Conservation (phyloP, 371 early-diverging fungal genomes). For the Enterospora canceri region DNA sequence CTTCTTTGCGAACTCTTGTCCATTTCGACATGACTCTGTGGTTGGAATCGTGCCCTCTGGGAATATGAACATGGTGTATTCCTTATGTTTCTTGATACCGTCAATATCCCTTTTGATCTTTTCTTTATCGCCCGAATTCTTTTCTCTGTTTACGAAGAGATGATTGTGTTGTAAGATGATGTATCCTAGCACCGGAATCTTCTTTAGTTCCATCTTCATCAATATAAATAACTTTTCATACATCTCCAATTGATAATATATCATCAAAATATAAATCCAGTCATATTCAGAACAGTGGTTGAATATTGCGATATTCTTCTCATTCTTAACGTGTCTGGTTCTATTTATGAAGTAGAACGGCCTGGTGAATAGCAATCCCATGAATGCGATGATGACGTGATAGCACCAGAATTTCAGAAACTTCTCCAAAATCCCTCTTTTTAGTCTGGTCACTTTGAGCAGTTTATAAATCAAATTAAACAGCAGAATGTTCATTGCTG, state of each 20-base stretch:
- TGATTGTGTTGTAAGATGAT: slow-evolving; percentile 46
- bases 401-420: slow-evolving; percentile 9
- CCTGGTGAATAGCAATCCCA: slow-evolving; percentile 31
- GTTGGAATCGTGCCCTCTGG: slow-evolving; percentile 56
- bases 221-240: slow-evolving; percentile 33
- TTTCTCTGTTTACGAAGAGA: slow-evolving; percentile 48
- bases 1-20: slow-evolving; percentile 25
- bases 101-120: slow-evolving; percentile 26
- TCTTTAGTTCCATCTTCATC: slow-evolving; percentile 36
- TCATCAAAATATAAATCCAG: slow-evolving; percentile 40
- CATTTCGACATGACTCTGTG: slow-evolving; percentile 29
- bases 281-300: slow-evolving; percentile 51
- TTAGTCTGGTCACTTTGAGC: too few relatives aligned
- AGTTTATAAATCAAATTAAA: too few relatives aligned
- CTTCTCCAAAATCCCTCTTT: slow-evolving; percentile 3
- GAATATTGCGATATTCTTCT: slow-evolving; percentile 40
- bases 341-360: slow-evolving; percentile 34
- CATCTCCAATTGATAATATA: slow-evolving; percentile 20
- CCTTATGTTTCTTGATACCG: slow-evolving; percentile 11
- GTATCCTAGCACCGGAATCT: slow-evolving; percentile 45
- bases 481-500: too few relatives aligned
- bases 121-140: slow-evolving; percentile 29
- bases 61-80: slow-evolving; percentile 43
- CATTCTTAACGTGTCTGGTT: slow-evolving; percentile 18
- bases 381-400: slow-evolving; percentile 20